phyloP scores from a whole-genome alignment of 1,284 basidiomycete genomes.

The Leucoagaricus sp. region DNA sequence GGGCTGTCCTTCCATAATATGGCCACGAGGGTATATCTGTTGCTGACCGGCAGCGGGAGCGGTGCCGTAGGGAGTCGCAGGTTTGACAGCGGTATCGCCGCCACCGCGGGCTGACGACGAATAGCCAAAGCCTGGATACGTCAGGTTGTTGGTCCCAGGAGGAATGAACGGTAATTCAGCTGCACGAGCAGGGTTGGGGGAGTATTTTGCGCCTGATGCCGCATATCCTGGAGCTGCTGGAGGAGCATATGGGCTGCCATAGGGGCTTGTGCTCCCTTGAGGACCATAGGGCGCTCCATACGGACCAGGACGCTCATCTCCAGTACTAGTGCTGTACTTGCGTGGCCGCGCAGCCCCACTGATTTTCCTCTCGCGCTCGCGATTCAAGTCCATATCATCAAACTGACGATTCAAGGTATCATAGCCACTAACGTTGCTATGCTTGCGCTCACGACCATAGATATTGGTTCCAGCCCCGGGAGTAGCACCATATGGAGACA shows the following conservation, averaged over 20 bases:
- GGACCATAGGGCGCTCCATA: constrained; percentile 23
- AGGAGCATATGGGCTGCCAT: constrained; percentile 27
- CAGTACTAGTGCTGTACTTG: constrained; percentile 34
- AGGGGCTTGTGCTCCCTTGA: constrained; percentile 35
- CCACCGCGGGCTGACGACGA: constrained; percentile 32
- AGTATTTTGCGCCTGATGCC: constrained; percentile 27
- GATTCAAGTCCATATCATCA: constrained; percentile 38
- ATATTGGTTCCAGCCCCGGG: not conserved
- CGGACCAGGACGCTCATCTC: constrained; percentile 18
- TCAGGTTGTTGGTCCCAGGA: constrained; percentile 2
- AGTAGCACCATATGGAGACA: constrained; percentile 16
- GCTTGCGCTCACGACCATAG: constrained; percentile 11
- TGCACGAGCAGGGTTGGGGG: constrained; percentile 8
- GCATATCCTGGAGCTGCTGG: constrained; percentile 19
- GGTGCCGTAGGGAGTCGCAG: constrained; percentile 2
- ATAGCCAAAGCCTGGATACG: constrained; percentile 35
- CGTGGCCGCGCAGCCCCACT: constrained; percentile 32
- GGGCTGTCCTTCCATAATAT: constrained; percentile 53
- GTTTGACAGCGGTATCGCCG: constrained; percentile 23
- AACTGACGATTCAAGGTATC: constrained; percentile 40
- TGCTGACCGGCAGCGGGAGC: constrained; percentile 26
- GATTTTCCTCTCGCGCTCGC: constrained; percentile 33
- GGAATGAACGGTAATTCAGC: constrained; percentile 13
- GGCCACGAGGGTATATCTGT: constrained; percentile 52
- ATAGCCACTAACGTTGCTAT: constrained; percentile 18